Evolutionary conservation across 306 rosid genomes (phyloP).

Genomic region (Alnus glutinosa): DNA sequence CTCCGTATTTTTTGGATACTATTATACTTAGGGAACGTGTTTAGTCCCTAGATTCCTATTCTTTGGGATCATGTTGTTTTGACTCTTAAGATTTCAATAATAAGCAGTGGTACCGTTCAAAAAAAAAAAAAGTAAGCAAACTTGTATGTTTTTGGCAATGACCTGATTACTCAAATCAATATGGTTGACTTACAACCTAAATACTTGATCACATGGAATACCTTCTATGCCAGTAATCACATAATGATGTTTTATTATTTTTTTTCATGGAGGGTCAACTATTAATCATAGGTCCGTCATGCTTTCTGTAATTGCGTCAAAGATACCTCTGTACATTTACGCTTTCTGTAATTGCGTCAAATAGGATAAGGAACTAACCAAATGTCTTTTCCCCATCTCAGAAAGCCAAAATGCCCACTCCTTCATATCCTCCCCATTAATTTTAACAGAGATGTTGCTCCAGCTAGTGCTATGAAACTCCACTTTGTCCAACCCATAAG

Average conservation of each 20-base stretch:
- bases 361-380: slow-evolving; percentile 43
- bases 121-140: not conserved
- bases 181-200: not conserved
- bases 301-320: not conserved
- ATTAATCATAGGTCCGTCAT: not conserved
- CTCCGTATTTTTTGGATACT: no score
- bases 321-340: not conserved
- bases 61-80: no score
- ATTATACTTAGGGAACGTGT: no score
- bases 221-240: not conserved
- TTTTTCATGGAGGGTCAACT: not conserved
- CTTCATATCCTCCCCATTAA: slow-evolving; percentile 49
- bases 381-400: slow-evolving; percentile 67
- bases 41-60: no score
- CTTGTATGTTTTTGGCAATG: not conserved
- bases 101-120: no score
- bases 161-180: not conserved
- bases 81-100: no score
- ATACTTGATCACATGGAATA: not conserved
- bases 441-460: slow-evolving; percentile 54
- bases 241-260: no score
- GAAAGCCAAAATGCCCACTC: slow-evolving; percentile 78
- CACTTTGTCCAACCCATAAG: slow-evolving; percentile 54
- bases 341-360: not conserved
- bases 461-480: slow-evolving; percentile 71